A percentile compares a stretch with the other conserved stretches of the same genome.
These are phyloP conservation scores for Melanogaster broomeanus DNA, from an alignment of 768 basidiomycete genomes.

Conservation along the genomic window DNA sequence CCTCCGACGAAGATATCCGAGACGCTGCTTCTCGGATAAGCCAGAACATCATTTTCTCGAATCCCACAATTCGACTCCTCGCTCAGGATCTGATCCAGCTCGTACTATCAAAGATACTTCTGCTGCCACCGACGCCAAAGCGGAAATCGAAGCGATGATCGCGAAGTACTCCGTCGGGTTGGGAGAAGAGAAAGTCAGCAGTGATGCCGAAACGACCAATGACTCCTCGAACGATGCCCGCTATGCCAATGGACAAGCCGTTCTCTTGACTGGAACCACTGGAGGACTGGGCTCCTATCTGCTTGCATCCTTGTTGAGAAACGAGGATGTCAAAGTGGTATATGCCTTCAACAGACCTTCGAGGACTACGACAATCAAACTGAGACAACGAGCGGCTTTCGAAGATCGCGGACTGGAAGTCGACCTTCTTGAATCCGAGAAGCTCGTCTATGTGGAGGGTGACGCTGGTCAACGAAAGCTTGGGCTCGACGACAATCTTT, in stretches of 20 bases:
- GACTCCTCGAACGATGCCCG: not conserved
- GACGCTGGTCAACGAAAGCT: slow-evolving; percentile 22
- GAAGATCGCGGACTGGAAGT: slow-evolving; percentile 28
- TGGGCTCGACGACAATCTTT: slow-evolving; percentile 22
- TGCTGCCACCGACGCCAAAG: slow-evolving; percentile 3
- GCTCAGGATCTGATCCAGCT: slow-evolving; percentile 27
- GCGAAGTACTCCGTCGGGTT: slow-evolving; percentile 34
- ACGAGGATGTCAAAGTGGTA: slow-evolving; percentile 28
- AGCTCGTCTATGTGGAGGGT: slow-evolving; percentile 32
- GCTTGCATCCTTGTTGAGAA: slow-evolving; percentile 38
- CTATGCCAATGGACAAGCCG: slow-evolving; percentile 17
- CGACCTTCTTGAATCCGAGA: slow-evolving; percentile 19
- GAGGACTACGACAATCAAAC: slow-evolving; percentile 6
- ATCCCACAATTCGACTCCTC: slow-evolving; percentile 37
- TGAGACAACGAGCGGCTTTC: slow-evolving; percentile 25
- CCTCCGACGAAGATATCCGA: slow-evolving; percentile 6
- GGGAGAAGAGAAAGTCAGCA: slow-evolving; percentile 2
- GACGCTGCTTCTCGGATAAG: slow-evolving; percentile 19
- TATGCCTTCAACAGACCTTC: slow-evolving; percentile 32
- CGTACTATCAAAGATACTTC: not conserved
- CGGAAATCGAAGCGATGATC: slow-evolving; percentile 38
- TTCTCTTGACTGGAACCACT: slow-evolving; percentile 36
- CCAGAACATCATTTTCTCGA: slow-evolving; percentile 47
- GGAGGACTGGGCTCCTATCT: slow-evolving; percentile 37
- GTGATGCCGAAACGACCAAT: not conserved